Percentiles rank a stretch among this genome's conserved stretches.
Evolutionary conservation across 2,329 filamentous ascomycete species (phyloP).

Genomic region (Fusarium domesticum): DNA sequence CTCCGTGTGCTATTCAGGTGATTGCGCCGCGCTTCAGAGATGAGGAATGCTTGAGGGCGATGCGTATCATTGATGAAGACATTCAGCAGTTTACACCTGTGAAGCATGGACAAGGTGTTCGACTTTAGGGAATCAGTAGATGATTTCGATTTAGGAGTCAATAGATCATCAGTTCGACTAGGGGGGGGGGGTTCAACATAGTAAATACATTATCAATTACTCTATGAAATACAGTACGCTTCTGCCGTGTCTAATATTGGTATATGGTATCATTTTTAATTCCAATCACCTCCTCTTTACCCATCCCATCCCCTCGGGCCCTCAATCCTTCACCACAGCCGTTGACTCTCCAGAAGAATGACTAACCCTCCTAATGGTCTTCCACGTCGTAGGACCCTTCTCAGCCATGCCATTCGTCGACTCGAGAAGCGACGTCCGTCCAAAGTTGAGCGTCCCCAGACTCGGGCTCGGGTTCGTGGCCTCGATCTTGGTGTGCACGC

Average conservation of each 20-base stretch:
- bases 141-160: no score
- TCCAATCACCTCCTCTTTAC: slow-evolving; percentile 4
- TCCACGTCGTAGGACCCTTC: slow-evolving; percentile 20
- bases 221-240: slow-evolving; percentile 23
- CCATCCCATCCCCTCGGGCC: slow-evolving; percentile 9
- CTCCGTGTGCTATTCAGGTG: slow-evolving; percentile 18
- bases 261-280: slow-evolving; percentile 15
- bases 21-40: slow-evolving; percentile 20
- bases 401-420: slow-evolving; percentile 18
- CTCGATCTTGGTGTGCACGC: slow-evolving; percentile 29
- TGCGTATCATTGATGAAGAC: slow-evolving; percentile 17
- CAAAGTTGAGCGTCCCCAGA: slow-evolving; percentile 26
- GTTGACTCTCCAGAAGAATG: slow-evolving; percentile 21
- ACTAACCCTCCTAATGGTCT: slow-evolving; percentile 28
- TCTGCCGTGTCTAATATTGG: slow-evolving; percentile 20
- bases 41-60: slow-evolving; percentile 22
- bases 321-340: slow-evolving; percentile 6
- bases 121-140: background rate
- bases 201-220: slow-evolving; percentile 15
- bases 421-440: slow-evolving; percentile 26
- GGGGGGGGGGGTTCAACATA: no score
- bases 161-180: no score
- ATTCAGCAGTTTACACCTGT: background rate
- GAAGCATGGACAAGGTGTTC: background rate
- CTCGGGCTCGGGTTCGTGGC: slow-evolving; percentile 26